Percentiles rank a stretch among this genome's conserved stretches.
These are phyloP conservation scores for Geranomyces michiganensis DNA, from an alignment of 192 early-diverging fungal species.

Conservation along the genomic window DNA sequence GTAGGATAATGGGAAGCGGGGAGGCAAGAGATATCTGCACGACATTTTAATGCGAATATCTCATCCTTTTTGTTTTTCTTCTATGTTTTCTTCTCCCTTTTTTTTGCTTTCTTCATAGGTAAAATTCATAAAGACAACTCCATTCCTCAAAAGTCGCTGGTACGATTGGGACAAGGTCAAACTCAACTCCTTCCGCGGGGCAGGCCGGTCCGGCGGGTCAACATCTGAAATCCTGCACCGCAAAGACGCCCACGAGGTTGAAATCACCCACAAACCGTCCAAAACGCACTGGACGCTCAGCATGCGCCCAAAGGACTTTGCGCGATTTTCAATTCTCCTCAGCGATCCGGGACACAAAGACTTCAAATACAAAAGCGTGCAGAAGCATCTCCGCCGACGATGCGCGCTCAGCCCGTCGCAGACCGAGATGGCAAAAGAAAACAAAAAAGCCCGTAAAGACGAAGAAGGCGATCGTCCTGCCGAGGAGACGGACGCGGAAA, in stretches of 20 bases:
- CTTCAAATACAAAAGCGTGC: slow-evolving; percentile 6
- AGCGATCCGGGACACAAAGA: slow-evolving; percentile 19
- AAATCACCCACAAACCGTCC: slow-evolving; percentile 28
- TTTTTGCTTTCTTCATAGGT: background rate
- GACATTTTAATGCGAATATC: too few species aligned
- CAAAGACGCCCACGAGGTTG: slow-evolving; percentile 30
- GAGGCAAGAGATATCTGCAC: too few species aligned
- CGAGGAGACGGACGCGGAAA: slow-evolving; percentile 10
- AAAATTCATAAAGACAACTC: slow-evolving; percentile 28
- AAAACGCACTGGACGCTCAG: slow-evolving; percentile 33
- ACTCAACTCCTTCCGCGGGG: background rate
- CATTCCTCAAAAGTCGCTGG: slow-evolving; percentile 21
- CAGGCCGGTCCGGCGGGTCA: background rate
- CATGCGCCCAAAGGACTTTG: slow-evolving; percentile 34
- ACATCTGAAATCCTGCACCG: background rate
- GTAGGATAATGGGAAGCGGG: background rate
- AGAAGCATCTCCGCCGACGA: slow-evolving; percentile 11
- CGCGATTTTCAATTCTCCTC: slow-evolving; percentile 18
- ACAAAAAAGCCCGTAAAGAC: background rate
- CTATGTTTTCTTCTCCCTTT: background rate
- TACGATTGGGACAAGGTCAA: slow-evolving; percentile 21
- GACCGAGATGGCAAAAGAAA: slow-evolving; percentile 6
- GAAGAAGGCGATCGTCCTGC: background rate
- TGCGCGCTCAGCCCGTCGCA: slow-evolving; percentile 10
- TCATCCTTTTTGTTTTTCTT: too few species aligned